phyloP scores from a whole-genome alignment of 805 yeast genomes.

The Candida nanaspora region DNA sequence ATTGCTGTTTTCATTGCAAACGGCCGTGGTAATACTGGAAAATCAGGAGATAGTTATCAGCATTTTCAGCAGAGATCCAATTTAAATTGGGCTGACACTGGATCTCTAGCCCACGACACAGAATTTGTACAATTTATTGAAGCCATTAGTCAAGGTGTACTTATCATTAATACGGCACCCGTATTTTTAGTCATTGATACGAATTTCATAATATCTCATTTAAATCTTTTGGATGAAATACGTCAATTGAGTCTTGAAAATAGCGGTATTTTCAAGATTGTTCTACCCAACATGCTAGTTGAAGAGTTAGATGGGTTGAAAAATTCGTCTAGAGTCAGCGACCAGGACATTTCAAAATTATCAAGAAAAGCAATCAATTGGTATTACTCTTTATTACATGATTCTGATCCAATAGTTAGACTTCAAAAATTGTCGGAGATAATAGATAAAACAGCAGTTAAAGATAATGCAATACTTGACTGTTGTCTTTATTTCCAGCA shows the following conservation, averaged over 20 bases:
- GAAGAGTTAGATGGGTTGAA: slow-evolving; percentile 83
- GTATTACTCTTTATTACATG: slow-evolving; percentile 59
- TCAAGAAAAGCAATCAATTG: slow-evolving; percentile 73
- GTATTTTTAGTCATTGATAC: slow-evolving; percentile 66
- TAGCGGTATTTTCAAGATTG: slow-evolving; percentile 35
- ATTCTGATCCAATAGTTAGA: slow-evolving; percentile 38
- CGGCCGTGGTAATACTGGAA: not conserved
- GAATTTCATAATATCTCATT: slow-evolving; percentile 69
- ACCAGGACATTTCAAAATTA: slow-evolving; percentile 28
- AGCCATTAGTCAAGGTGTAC: not conserved
- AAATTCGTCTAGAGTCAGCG: slow-evolving; percentile 22
- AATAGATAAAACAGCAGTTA: slow-evolving; percentile 34
- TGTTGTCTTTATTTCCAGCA: slow-evolving; percentile 64
- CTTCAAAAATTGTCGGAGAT: slow-evolving; percentile 61
- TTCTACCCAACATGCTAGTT: slow-evolving; percentile 67
- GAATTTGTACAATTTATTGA: not conserved
- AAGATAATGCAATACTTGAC: slow-evolving; percentile 83
- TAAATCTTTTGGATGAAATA: slow-evolving; percentile 50
- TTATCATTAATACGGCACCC: not conserved
- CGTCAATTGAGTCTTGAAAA: slow-evolving; percentile 31
- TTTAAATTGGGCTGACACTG: too few relatives aligned
- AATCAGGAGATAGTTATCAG: too few relatives aligned
- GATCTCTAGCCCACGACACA: too few relatives aligned
- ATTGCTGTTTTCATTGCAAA: slow-evolving; percentile 8
- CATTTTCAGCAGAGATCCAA: too few relatives aligned